phyloP scores from a whole-genome alignment of 768 basidiomycete species.

The Hericium erinaceus region DNA sequence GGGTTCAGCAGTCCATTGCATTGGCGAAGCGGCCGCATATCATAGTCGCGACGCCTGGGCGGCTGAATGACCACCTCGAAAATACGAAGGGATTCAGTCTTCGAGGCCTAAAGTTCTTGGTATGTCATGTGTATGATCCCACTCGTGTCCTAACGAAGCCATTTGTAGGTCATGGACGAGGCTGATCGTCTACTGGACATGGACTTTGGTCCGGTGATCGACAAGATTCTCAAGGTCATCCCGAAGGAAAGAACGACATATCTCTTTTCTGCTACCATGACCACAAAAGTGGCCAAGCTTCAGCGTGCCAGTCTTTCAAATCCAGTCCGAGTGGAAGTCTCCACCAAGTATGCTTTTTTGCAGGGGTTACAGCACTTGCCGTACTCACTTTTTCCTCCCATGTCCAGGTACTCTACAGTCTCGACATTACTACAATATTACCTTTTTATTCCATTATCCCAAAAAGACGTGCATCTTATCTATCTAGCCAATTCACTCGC shows the following conservation, averaged over 20 bases:
- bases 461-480: slow-evolving; percentile 88
- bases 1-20: slow-evolving; percentile 82
- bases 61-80: slow-evolving; percentile 88
- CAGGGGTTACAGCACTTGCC: too few relatives aligned
- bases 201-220: slow-evolving; percentile 93
- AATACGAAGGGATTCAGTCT: slow-evolving; percentile 96
- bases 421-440: slow-evolving; percentile 94
- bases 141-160: not conserved
- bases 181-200: slow-evolving; percentile 93
- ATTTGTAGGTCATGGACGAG: slow-evolving; percentile 83
- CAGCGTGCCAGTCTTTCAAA: slow-evolving; percentile 90
- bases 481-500: slow-evolving; percentile 84
- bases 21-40: slow-evolving; percentile 92
- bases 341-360: slow-evolving; percentile 61
- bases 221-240: slow-evolving; percentile 92
- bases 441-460: slow-evolving; percentile 82
- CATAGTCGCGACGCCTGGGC: slow-evolving; percentile 91
- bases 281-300: slow-evolving; percentile 93
- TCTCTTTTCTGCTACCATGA: slow-evolving; percentile 98
- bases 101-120: slow-evolving; percentile 78
- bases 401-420: slow-evolving; percentile 85
- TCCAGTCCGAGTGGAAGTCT: slow-evolving; percentile 90
- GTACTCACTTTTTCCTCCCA: not conserved
- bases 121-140: slow-evolving; percentile 27
- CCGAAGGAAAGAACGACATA: slow-evolving; percentile 93